These are phyloP conservation scores for Pichia sp. DNA, from an alignment of 1,139 yeast genomes.

Conservation along the genomic window DNA sequence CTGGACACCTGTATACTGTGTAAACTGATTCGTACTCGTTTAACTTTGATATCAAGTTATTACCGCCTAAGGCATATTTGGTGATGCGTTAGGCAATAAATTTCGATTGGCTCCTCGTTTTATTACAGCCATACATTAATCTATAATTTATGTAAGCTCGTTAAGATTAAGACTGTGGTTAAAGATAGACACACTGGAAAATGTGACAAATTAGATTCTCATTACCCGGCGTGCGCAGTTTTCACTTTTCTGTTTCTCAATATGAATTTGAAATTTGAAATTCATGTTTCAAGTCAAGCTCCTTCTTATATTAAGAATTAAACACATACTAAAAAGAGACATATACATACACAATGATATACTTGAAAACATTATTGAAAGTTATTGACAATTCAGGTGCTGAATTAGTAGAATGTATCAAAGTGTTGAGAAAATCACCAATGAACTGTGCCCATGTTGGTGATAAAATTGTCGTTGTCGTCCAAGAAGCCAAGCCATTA, in stretches of 20 bases:
- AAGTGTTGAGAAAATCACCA: conserved; percentile 86
- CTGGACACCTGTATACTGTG: too few relatives aligned
- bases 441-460: conserved; percentile 78
- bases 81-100: too few relatives aligned
- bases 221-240: not conserved
- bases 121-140: too few relatives aligned
- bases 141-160: too few relatives aligned
- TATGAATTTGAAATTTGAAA: not conserved
- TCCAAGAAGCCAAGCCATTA: conserved; percentile 81
- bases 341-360: conserved; percentile 50
- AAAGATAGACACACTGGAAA: too few relatives aligned
- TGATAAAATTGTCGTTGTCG: conserved; percentile 90
- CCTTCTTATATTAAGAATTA: not conserved
- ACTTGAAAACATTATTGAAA: conserved; percentile 79
- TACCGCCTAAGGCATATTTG: too few relatives aligned
- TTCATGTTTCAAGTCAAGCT: not conserved
- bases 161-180: too few relatives aligned
- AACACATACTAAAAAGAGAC: not conserved
- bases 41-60: too few relatives aligned
- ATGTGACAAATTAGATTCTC: too few relatives aligned
- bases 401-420: conserved; percentile 89
- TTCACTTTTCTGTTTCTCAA: not conserved
- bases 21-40: too few relatives aligned
- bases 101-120: too few relatives aligned
- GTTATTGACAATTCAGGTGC: conserved; percentile 94